Conservation (phyloP, 23 red algal species). For the Chondrus crispus region DNA sequence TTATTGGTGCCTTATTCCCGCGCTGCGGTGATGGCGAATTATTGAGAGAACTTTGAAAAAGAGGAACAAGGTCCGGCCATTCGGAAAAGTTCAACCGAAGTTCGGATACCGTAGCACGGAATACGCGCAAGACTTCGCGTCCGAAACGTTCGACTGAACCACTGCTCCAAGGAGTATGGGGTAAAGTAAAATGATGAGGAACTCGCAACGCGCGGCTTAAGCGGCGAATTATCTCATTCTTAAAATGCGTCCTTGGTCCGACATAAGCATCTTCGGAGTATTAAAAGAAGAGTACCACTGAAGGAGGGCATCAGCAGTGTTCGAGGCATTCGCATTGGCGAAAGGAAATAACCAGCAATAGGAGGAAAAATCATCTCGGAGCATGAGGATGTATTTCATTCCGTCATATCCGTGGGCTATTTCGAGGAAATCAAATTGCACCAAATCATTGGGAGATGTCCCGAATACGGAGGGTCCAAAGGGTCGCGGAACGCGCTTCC, state of each 20-base stretch:
- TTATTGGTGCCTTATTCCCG: background rate
- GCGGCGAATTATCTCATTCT: background rate
- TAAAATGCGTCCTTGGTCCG: background rate
- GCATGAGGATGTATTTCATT: conserved; percentile 1
- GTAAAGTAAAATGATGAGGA: background rate
- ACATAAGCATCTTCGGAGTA: background rate
- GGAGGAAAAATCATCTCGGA: background rate
- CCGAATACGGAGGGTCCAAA: conserved; percentile 8
- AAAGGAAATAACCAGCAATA: background rate
- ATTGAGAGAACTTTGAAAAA: background rate
- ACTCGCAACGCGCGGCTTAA: background rate
- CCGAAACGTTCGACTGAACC: background rate
- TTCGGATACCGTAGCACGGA: background rate
- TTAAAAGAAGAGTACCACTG: background rate
- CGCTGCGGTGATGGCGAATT: conserved; percentile 3
- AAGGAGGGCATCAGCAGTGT: background rate
- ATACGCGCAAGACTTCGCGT: background rate
- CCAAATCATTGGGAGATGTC: background rate
- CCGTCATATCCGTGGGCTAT: background rate
- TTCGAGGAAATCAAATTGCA: conserved; percentile 27
- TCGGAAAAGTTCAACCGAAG: background rate
- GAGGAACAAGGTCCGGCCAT: background rate
- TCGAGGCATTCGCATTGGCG: background rate
- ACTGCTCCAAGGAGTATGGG: background rate
- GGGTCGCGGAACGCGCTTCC: conserved; percentile 5